Evolutionary conservation across 352 stramenopile species (phyloP), one percentile per base, ranked within the genome.

Genomic region (Peronospora destructor): DNA sequence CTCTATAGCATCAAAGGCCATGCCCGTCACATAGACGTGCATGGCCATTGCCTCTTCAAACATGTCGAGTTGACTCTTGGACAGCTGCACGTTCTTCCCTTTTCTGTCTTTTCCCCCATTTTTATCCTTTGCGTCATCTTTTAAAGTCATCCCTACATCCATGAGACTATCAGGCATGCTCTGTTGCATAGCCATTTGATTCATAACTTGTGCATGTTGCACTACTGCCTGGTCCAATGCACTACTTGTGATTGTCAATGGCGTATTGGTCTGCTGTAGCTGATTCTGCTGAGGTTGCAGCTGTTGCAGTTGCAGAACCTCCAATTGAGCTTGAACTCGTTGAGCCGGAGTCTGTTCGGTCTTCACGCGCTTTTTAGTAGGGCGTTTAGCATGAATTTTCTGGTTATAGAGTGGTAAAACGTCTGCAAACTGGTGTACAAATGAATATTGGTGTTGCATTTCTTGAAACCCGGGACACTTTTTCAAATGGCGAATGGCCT

Each of bases 321-420:
- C 43, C 19, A 49, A 29, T 29, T 60, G 61, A 16, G 36, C 44
- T 14, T 54, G 43, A 28, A 30, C 45, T 29, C 38, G 50, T 26
- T 60, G 53, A 12, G 49, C 51, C 28, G 56, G 58, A 49, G 16
- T 49, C 34, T 51, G 48, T 9, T 64, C 49, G 12, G 61, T 59
- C 45, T 87, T 86, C 37, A 67, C 59, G 0, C 80, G 66, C 58
- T 91, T 91, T 63, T 84, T 83, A 12, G 64, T 64, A 3, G 73
- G 68, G 5, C 51, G 46, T 47, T 91, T 91, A 16, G 76, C 70
- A 48, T 62, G 85, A 42, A 89, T 74, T 59, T 87, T 91, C 61
- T 87, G 75, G 52, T 91, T 83, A 57, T 91, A 91, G 12, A 89
- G 61, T 29, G 80, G 80, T 53, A 91, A 50, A 10, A 87, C 76